Base-by-base conservation (phyloP, 139 green algal genomes). In the Pleodorina starrii region DNA sequence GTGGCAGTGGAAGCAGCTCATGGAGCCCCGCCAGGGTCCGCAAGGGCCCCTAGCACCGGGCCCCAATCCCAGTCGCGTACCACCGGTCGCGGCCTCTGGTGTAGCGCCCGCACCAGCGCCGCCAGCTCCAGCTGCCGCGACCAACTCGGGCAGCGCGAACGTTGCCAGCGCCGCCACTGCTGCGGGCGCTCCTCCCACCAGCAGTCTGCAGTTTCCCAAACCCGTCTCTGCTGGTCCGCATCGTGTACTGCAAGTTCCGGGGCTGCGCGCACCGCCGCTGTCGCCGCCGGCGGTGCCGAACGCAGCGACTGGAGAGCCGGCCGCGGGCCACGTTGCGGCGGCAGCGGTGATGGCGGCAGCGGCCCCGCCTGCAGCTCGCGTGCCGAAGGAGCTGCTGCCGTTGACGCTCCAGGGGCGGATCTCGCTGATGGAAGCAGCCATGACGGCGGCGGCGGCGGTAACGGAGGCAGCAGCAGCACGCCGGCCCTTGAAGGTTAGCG, bases 371-470 rank as follows among this genome's bases (percentile, higher is more conserved):
- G 40, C 27, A 5, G 40, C 42, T 1, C 51, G 77, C 5, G 32
- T 73, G 16, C 50, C 77, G 1, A 0, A 10, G 1, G 60, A 25
- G 60, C 43, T 78, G 19, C 40, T 87, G 43, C 60, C n/a, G n/a
- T 42, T 77, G 60, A 78, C 81, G 11, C 21, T 87, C 36, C 60
- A 77, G 60, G 81, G 81, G 2, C 42, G 81, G 40, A 63, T 87
- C 5, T n/a, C 60, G 0, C 10, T 35, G 3, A n/a, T 87, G 81
- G 60, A 87, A 17, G 59, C 25, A 27, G 76, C 48, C 9, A 9
- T 50, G 27, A 6, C 44, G 44, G 44, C 74, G 42, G 72, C 63
- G 29, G 32, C n/a, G 29, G 21, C n/a, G 63, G 19, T 6, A 3
- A 23, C 63, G 5, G 32, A 9, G 35, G 63, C 63, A 38, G n/a